phyloP scores from a whole-genome alignment of 179 eudicot species.

The Sideroxylon spinosum region DNA sequence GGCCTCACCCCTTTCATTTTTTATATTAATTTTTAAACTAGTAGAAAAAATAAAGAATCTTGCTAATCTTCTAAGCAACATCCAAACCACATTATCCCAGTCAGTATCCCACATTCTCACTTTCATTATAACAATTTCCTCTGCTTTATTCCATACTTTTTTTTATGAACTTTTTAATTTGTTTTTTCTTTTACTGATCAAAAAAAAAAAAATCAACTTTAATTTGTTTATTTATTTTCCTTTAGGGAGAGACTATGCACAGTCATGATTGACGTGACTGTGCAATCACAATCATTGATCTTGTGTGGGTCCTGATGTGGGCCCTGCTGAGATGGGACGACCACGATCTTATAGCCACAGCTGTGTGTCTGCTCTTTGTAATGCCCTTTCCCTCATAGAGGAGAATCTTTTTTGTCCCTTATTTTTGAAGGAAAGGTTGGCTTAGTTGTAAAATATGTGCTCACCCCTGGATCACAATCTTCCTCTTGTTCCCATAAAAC shows the following conservation, averaged over 20 bases:
- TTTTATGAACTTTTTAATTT: background rate
- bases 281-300: no score
- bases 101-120: slow-evolving; percentile 19
- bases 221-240: no score
- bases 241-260: no score
- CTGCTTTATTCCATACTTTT: background rate
- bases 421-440: background rate
- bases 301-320: no score
- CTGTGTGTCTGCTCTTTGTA: no score
- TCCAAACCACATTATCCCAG: slow-evolving; percentile 4
- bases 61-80: slow-evolving; percentile 21
- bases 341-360: no score
- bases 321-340: no score
- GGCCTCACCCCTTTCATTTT: background rate
- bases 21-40: background rate
- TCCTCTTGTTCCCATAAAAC: background rate
- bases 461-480: background rate
- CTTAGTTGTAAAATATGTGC: background rate
- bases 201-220: no score
- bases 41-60: slow-evolving; percentile 12
- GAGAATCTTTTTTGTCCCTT: background rate
- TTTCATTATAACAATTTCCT: slow-evolving; percentile 2
- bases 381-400: background rate
- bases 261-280: no score
- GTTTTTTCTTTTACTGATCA: background rate